Evolutionary conservation across 2,329 filamentous ascomycete species (phyloP), one percentile per base, ranked within the genome.

Genomic region (Coniochaeta sp.): DNA sequence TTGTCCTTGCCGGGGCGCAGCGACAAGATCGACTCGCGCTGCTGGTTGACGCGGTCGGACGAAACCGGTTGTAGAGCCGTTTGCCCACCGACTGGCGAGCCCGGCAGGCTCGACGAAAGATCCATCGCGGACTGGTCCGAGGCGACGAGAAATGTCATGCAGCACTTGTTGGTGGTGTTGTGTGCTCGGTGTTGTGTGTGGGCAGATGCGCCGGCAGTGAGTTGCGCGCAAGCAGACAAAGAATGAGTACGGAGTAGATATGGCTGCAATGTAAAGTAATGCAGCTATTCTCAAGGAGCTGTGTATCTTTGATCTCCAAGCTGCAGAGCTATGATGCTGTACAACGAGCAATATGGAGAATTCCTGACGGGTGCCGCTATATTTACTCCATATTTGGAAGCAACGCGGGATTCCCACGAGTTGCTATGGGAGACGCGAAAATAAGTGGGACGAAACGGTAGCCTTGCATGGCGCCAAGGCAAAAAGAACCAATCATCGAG

Each of bases 1-100:
- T 78, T 76, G 60, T 74, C 75, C 68, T 62, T 69, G 63, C 70
- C 72, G 52, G 66, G 55, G 52, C 58, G 57, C 62, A 60, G 1
- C 57, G 75, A 73, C 40, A 73, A 69, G 4, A 30, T 52, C 17
- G 54, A 22, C 59, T 72, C 69, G 64, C 73, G 71, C 62, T 75
- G 75, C 64, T 79, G 76, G 69, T 89, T 88, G 61, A 83, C 79
- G 67, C 86, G 85, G 66, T 89, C 86, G 10, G 86, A 85, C 22
- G 87, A 87, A 58, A 83, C 76, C 38, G 81, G 76, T 64, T 85
- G 83, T 56, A 89, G 77, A 58, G 87, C 83, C 64, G 66, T 66
- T 2, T 5, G 47, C n/a, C 38, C 38, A n/a, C 16, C 38, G 17
- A 40, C 38, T 19, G 38, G 38, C 17, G 30, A 34, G 54, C 54